phyloP scores from a whole-genome alignment of 2,329 filamentous ascomycete genomes.

The Aspergillus cejpii region DNA sequence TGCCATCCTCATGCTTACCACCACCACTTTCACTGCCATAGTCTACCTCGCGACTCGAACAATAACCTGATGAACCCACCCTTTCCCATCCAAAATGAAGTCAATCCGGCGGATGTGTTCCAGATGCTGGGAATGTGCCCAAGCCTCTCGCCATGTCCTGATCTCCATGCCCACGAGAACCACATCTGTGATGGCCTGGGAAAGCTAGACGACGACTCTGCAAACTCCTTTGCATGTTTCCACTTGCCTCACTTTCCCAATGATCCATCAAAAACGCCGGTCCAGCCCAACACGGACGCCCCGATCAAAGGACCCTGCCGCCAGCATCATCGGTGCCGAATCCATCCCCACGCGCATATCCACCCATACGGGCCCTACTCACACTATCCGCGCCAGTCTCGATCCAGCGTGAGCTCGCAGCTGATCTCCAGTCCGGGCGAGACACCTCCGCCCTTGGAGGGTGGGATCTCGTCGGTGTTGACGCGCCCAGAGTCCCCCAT shows the following conservation, averaged over 20 bases:
- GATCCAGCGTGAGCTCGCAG: slow-evolving; percentile 35
- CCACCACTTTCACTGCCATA: slow-evolving; percentile 27
- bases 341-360: slow-evolving; percentile 28
- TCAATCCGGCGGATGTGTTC: slow-evolving; percentile 33
- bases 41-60: slow-evolving; percentile 26
- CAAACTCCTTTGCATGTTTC: slow-evolving; percentile 26
- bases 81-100: slow-evolving; percentile 23
- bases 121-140: slow-evolving; percentile 34
- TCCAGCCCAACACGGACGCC: slow-evolving; percentile 17
- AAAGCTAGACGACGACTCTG: slow-evolving; percentile 19
- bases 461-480: slow-evolving; percentile 30
- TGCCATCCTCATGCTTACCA: slow-evolving; percentile 22
- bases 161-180: slow-evolving; percentile 21
- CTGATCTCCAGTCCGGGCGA: slow-evolving; percentile 33
- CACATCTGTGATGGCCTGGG: slow-evolving; percentile 13
- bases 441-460: slow-evolving; percentile 33
- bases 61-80: slow-evolving; percentile 18
- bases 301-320: slow-evolving; percentile 27
- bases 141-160: slow-evolving; percentile 24
- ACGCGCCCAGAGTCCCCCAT: slow-evolving; percentile 33
- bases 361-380: slow-evolving; percentile 33
- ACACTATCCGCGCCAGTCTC: slow-evolving; percentile 32
- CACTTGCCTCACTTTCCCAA: slow-evolving; percentile 29
- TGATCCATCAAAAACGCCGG: slow-evolving; percentile 25
- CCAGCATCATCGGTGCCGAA: slow-evolving; percentile 30